Percentiles rank a stretch among this genome's conserved stretches.
phyloP scores from a whole-genome alignment of 2,329 filamentous ascomycete species.

The Aureobasidium sp. region DNA sequence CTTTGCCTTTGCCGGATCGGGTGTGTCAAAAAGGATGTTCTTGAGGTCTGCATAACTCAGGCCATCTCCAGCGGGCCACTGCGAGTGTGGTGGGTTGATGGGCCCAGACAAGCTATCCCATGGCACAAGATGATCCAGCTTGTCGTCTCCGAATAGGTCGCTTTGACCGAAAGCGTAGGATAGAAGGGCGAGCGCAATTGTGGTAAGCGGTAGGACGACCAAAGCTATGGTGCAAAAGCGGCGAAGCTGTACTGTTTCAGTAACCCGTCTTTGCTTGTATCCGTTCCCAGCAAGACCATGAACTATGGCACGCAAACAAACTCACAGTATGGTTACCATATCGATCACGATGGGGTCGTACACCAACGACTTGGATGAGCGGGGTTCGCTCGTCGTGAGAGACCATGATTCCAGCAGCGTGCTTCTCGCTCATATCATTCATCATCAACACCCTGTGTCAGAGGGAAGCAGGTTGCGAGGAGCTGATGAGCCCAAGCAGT shows the following conservation, averaged over 20 bases:
- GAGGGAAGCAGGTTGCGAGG: neutral
- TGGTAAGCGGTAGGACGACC: constrained; percentile 28
- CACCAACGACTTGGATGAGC: constrained; percentile 54
- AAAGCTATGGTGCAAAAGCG: constrained; percentile 57
- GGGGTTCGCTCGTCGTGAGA: constrained; percentile 52
- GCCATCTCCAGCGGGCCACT: constrained; percentile 37
- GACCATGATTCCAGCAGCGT: constrained; percentile 27
- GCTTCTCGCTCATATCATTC: constrained; percentile 5
- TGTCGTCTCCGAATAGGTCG: constrained; percentile 26
- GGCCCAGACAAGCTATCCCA: constrained; percentile 15
- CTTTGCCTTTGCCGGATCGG: constrained; percentile 42
- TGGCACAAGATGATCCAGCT: constrained; percentile 15
- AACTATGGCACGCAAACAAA: neutral
- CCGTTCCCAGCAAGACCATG: neutral
- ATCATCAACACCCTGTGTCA: neutral
- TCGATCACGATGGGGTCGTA: constrained; percentile 32
- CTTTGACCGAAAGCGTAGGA: constrained; percentile 28
- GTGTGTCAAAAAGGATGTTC: constrained; percentile 45
- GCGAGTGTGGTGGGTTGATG: constrained; percentile 24
- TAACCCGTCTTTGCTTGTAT: neutral
- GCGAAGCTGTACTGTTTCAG: constrained; percentile 36
- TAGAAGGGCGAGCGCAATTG: constrained; percentile 29
- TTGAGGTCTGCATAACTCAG: constrained; percentile 48
- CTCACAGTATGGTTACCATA: constrained; percentile 42
- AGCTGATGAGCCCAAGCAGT: neutral